These are phyloP conservation scores for Agapanthus africanus DNA, from an alignment of 106 monocot species.

Conservation along the genomic window DNA sequence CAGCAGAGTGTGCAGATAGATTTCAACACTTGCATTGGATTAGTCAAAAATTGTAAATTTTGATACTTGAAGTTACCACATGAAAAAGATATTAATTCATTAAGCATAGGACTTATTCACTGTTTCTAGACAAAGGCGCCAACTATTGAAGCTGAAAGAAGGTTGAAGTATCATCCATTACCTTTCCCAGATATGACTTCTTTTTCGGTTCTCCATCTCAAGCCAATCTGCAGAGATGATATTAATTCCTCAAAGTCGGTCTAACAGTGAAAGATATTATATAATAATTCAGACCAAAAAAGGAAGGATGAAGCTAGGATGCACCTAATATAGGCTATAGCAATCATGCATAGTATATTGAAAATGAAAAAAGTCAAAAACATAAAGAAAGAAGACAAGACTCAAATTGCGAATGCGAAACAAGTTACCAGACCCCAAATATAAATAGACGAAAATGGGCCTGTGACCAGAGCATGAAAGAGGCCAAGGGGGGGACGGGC, in stretches of 20 bases:
- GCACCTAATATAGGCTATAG: no score
- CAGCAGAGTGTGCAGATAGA: background rate
- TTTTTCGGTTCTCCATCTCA: slow-evolving; percentile 99
- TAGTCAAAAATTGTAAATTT: background rate
- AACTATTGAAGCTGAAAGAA: background rate
- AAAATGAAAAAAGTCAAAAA: no score
- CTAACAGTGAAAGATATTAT: background rate
- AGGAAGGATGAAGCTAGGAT: no score
- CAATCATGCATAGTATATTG: no score
- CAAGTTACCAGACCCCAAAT: no score
- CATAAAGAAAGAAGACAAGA: no score
- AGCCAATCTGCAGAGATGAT: slow-evolving; percentile 65
- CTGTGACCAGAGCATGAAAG: no score
- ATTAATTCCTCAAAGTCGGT: slow-evolving; percentile 10
- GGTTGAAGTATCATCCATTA: slow-evolving; percentile 8
- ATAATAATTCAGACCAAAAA: background rate
- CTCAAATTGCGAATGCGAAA: no score
- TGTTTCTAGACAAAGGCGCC: background rate
- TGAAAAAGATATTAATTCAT: background rate
- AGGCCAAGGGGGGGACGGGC: no score
- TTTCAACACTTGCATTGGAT: background rate
- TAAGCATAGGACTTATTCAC: background rate
- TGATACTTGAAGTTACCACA: background rate
- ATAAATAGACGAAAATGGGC: no score
- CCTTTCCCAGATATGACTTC: slow-evolving; percentile 97